Evolutionary conservation across 2,329 filamentous ascomycete species (phyloP).

Genomic region (Cytospora paraplurivora): DNA sequence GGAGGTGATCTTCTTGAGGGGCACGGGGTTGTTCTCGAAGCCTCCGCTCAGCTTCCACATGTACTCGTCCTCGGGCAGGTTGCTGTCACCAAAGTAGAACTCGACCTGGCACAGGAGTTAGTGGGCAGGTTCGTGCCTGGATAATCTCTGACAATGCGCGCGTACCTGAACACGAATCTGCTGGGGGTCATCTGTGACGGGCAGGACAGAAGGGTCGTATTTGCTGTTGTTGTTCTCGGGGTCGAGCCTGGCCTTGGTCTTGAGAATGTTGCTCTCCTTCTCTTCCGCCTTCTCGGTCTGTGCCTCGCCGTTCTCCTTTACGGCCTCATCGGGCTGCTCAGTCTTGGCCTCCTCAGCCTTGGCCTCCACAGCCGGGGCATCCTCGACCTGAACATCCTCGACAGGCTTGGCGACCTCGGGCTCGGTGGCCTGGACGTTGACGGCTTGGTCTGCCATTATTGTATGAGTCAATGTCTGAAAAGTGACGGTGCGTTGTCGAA

Average conservation of each 20-base stretch:
- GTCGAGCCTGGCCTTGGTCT: not conserved
- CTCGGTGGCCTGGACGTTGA: conserved; percentile 33
- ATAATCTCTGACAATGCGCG: not conserved
- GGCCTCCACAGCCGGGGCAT: conserved; percentile 35
- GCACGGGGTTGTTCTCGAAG: conserved; percentile 77
- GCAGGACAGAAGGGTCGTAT: conserved; percentile 67
- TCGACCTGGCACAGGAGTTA: conserved; percentile 67
- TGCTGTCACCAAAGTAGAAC: conserved; percentile 94
- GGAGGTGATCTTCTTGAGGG: conserved; percentile 73
- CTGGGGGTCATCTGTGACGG: conserved; percentile 74
- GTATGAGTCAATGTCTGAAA: not conserved
- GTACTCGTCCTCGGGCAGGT: conserved; percentile 86
- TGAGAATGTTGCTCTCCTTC: not conserved
- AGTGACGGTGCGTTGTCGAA: not conserved
- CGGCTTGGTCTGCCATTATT: conserved; percentile 32
- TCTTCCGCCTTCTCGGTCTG: conserved; percentile 10
- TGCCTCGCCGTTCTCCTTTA: conserved; percentile 17
- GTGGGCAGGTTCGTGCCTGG: not conserved
- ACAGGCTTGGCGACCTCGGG: conserved; percentile 24
- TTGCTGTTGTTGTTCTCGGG: conserved; percentile 61
- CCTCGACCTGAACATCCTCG: conserved; percentile 50
- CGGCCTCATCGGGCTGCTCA: conserved; percentile 33
- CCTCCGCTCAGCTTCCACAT: conserved; percentile 79
- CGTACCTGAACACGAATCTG: conserved; percentile 82
- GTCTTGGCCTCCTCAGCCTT: conserved; percentile 42